Evolutionary conservation across 164 flowering plant species (phyloP).

Genomic region (Malania oleifera): DNA sequence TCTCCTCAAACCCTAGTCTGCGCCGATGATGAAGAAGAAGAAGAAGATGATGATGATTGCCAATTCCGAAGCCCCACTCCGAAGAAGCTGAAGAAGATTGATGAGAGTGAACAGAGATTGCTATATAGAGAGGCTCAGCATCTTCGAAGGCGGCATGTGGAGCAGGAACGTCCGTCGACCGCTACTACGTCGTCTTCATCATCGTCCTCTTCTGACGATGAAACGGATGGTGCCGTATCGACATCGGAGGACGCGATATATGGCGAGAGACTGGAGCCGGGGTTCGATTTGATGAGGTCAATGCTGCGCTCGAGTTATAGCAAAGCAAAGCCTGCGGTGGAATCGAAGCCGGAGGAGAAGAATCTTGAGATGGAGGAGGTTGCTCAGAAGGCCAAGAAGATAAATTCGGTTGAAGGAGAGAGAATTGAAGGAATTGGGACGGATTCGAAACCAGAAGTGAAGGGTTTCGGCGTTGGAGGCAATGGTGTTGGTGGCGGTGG

Average conservation of each 20-base stretch:
- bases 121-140: constrained; percentile 26
- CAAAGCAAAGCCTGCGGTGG: not conserved
- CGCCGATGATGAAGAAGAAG: constrained; percentile 18
- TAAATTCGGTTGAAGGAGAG: constrained; percentile 14
- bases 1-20: not conserved
- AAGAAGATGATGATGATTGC: constrained; percentile 1
- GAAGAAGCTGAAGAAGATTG: constrained; percentile 33
- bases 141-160: constrained; percentile 13
- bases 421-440: constrained; percentile 5
- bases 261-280: constrained; percentile 44
- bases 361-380: constrained; percentile 55
- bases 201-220: constrained; percentile 18
- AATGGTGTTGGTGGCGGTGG: constrained; percentile 1
- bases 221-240: constrained; percentile 41
- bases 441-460: too few species aligned
- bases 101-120: constrained; percentile 36
- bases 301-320: constrained; percentile 40
- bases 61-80: constrained; percentile 5
- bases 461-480: constrained; percentile 10
- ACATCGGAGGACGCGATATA: constrained; percentile 68
- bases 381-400: constrained; percentile 24
- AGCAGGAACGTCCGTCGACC: constrained; percentile 8
- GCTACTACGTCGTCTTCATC: constrained; percentile 5
- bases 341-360: constrained; percentile 26
- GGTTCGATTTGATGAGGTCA: constrained; percentile 63